Base-by-base conservation (phyloP, 768 basidiomycete species). In the Tylopilus sp. region DNA sequence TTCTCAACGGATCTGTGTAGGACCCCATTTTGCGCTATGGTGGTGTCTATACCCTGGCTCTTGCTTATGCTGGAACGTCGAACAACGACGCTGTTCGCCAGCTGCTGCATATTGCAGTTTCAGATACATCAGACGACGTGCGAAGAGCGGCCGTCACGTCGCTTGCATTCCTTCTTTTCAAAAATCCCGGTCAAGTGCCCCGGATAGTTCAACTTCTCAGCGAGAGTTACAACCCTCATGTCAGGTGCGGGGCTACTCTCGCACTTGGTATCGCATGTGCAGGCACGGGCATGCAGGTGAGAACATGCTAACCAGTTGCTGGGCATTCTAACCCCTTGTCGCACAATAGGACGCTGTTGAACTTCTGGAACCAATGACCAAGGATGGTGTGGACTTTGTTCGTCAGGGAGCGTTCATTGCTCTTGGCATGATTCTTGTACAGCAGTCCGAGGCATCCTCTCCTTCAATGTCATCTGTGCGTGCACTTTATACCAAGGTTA, bases 201-300 rank as follows among this genome's bases (percentile, higher is more conserved):
- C 79, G 97, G 40, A 91, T 98, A 52, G 97, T 99, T 6, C 97
- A 99, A 67, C 80, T 99, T 15, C 75, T 99, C 46, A 93, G 91
- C 57, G 97, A 99, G 75, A 95, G 93, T 62, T 99, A 99, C 71
- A 99, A 98, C 66, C 97, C 97, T 13, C 95, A 98, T 67, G 97
- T 99, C 21, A 82, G 97, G 39, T 98, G 95, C 56, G 95, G 95
- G 57, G 94, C 95, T 25, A 97, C 95, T 5, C 79, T 99, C 28
- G 97, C 97, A 20, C 77, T 99, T 21, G 97, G 97, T 56, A 93
- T 99, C 61, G 91, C 95, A 15, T 99, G 97, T 63, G 95, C 95
- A 22, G 95, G 97, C 15, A 98, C 95, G 17, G 97, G 95, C 40
- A 80, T 95, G 40, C 89, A 91, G 79, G 91, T 90, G 53, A 57